Conservation (phyloP, 2,329 filamentous ascomycete genomes). For the Nemania sp. region DNA sequence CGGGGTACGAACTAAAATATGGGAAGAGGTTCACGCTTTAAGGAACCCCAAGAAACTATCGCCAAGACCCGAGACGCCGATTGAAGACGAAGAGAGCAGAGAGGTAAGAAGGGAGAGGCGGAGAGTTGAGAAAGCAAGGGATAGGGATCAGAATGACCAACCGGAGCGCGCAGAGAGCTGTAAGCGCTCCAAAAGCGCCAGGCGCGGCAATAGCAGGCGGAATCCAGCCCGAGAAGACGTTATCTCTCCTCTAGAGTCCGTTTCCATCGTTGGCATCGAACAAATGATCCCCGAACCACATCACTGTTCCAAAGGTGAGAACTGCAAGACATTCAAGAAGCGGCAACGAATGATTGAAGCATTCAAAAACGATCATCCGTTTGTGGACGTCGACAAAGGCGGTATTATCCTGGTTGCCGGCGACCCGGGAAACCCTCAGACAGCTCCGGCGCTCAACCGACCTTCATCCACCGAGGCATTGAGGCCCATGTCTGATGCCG, state of each 20-base stretch:
- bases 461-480: constrained; percentile 55
- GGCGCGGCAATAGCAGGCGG: constrained; percentile 38
- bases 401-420: constrained; percentile 77
- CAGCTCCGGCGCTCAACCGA: constrained; percentile 60
- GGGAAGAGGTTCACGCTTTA: constrained; percentile 76
- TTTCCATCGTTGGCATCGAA: constrained; percentile 91
- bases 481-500: constrained; percentile 73
- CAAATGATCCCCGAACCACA: constrained; percentile 85
- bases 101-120: constrained; percentile 52
- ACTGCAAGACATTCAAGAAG: constrained; percentile 79
- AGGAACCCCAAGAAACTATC: constrained; percentile 58
- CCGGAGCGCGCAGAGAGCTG: constrained; percentile 35
- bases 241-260: constrained; percentile 78
- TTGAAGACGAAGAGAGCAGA: constrained; percentile 61
- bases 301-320: constrained; percentile 82
- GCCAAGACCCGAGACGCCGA: constrained; percentile 60
- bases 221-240: constrained; percentile 59
- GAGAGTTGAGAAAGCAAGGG: constrained; percentile 42
- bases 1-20: constrained; percentile 76
- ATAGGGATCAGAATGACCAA: constrained; percentile 32
- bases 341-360: constrained; percentile 77
- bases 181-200: constrained; percentile 44
- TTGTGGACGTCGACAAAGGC: constrained; percentile 59
- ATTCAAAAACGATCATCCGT: constrained; percentile 75
- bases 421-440: constrained; percentile 76